Base-by-base conservation (phyloP, 805 yeast species). In the Wickerhamomyces silvicola region DNA sequence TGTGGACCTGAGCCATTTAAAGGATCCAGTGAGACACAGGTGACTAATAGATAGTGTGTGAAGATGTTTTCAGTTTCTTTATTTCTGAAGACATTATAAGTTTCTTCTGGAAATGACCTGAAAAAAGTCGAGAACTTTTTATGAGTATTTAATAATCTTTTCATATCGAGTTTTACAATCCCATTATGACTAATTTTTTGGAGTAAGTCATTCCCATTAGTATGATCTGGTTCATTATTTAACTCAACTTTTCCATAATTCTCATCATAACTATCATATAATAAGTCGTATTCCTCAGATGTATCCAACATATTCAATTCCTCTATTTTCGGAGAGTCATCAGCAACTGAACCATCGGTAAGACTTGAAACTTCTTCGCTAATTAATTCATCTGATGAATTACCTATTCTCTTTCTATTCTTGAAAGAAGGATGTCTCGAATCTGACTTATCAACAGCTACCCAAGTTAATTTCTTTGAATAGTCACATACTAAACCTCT, bases 391-490 rank as follows among this genome's bases (percentile, higher is more conserved):
- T 26, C 5, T 18, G 12, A n/a, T 18, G 4, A 10, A 18, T 18
- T 18, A 12, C 12, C 16, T 26, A 12, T 5, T 25, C 4, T 21
- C 22, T 23, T 24, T 20, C 14, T 27, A 5, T 33, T 32, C 18
- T 33, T 39, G 27, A 28, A 39, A 11, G 42, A 36, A 6, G 42
- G 42, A 22, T 39, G 42, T 22, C 42, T 31, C 4, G 42, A 32
- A 16, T 39, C 42, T 10, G 17, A 12, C 15, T 27, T 21, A 11
- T 36, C 27, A 11, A 31, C 35, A 13, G 25, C 31, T 4, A 39
- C 27, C 37, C 37, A 39, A n/a, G 30, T 33, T 2, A 39, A 18
- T 24, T 32, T 36, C 22, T 31, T 25, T 7, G 35, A 22, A 17
- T 39, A 39, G 18, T 39, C 41, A 18, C 43, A 39, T 4, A 8